These are phyloP conservation scores for Sarocladium kiliense DNA, from an alignment of 2,329 filamentous ascomycete genomes.

Conservation along the genomic window DNA sequence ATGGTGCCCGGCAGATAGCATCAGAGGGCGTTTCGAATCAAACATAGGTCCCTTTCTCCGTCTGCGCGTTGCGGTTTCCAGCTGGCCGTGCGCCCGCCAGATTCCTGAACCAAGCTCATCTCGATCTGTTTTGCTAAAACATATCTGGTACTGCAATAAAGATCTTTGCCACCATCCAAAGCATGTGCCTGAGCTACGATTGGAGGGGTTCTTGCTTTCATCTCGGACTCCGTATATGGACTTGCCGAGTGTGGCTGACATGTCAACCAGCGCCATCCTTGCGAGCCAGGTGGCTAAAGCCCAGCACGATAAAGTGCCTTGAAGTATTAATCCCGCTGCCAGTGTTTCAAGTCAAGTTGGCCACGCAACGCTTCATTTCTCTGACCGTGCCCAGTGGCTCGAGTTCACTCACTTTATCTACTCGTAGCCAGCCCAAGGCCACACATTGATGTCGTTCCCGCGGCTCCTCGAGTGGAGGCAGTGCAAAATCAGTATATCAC, in stretches of 20 bases:
- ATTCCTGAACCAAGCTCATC: background rate
- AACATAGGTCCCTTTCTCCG: background rate
- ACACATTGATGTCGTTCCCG: too few species aligned
- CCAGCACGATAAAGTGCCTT: background rate
- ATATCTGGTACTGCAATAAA: background rate
- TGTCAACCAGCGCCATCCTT: conserved; percentile 1
- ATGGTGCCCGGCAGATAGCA: background rate
- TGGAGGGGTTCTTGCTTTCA: background rate
- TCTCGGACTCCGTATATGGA: background rate
- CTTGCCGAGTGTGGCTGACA: background rate
- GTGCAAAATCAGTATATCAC: too few species aligned
- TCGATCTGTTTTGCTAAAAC: background rate
- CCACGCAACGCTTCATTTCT: background rate
- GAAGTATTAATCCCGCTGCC: conserved; percentile 2
- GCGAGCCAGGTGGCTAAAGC: conserved; percentile 3
- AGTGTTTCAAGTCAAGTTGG: conserved; percentile 7
- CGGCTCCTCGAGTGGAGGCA: too few species aligned
- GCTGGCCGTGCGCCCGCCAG: too few species aligned
- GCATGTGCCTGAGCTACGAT: background rate
- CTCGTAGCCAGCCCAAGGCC: background rate
- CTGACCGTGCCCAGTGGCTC: background rate
- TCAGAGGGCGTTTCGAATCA: background rate
- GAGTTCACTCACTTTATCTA: background rate
- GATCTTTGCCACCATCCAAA: background rate
- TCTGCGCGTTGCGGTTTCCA: too few species aligned